A percentile compares a stretch with the other conserved stretches of the same genome.
These are phyloP conservation scores for Lasiodiplodia hormozganensis DNA, from an alignment of 2,329 filamentous ascomycete genomes.

Conservation along the genomic window DNA sequence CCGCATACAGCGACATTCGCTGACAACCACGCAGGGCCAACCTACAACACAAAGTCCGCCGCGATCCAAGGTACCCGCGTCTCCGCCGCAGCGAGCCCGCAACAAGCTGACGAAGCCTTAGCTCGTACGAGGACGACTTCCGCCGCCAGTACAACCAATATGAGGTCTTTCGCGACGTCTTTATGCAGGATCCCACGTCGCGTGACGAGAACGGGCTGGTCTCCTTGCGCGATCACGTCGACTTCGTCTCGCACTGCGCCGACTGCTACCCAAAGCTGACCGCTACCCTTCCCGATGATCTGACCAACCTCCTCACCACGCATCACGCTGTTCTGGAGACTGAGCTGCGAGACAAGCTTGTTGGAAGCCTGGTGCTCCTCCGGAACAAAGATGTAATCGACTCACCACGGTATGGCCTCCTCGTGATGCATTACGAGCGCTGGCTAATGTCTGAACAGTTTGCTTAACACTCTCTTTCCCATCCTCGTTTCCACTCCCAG, in stretches of 20 bases:
- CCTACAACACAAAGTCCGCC: conserved; percentile 88
- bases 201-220: conserved; percentile 80
- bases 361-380: conserved; percentile 85
- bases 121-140: conserved; percentile 90
- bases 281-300: conserved; percentile 75
- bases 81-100: background rate
- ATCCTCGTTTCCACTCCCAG: conserved; percentile 91
- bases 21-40: conserved; percentile 64
- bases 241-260: conserved; percentile 91
- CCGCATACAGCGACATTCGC: background rate
- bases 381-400: conserved; percentile 92
- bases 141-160: conserved; percentile 89
- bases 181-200: conserved; percentile 80
- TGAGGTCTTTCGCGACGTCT: conserved; percentile 88
- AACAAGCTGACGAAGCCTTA: conserved; percentile 41
- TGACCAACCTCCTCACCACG: conserved; percentile 79
- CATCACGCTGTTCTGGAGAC: conserved; percentile 84
- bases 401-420: conserved; percentile 65
- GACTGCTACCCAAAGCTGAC: conserved; percentile 90
- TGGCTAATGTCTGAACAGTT: conserved; percentile 40
- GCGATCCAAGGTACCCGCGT: conserved; percentile 74
- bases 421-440: background rate
- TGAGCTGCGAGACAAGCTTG: conserved; percentile 91
- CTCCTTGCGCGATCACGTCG: conserved; percentile 88
- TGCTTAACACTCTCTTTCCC: conserved; percentile 92